Conservation (phyloP, 805 yeast species). For the Komagataella kurtzmanii region DNA sequence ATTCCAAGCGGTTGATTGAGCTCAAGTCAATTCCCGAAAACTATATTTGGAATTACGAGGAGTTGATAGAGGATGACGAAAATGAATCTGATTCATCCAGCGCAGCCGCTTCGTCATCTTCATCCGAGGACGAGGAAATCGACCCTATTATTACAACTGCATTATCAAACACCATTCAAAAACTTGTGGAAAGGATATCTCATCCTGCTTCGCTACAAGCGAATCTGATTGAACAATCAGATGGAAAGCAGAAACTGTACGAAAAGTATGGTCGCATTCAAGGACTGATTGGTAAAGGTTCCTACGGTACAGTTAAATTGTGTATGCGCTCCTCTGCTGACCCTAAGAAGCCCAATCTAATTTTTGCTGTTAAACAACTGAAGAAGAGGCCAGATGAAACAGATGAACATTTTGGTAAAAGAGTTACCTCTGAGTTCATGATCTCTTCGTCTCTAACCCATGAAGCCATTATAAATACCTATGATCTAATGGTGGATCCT, state of each 20-base stretch:
- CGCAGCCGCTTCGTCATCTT: background rate
- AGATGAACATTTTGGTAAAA: conserved; percentile 42
- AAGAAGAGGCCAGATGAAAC: conserved; percentile 47
- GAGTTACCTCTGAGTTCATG: conserved; percentile 85
- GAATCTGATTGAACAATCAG: conserved; percentile 10
- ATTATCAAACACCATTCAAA: conserved; percentile 33
- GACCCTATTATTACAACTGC: conserved; percentile 37
- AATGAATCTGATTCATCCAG: conserved; percentile 5
- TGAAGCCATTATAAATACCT: conserved; percentile 64
- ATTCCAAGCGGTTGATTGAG: conserved; percentile 18
- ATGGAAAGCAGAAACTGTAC: conserved; percentile 20
- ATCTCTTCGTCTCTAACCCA: conserved; percentile 67
- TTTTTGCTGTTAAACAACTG: conserved; percentile 71
- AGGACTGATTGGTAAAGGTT: conserved; percentile 34
- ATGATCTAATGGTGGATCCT: conserved; percentile 68
- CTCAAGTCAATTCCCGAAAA: conserved; percentile 22
- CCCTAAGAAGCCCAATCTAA: conserved; percentile 20
- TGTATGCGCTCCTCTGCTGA: conserved; percentile 9
- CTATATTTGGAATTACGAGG: conserved; percentile 24
- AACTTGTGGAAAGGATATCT: conserved; percentile 32
- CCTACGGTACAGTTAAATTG: conserved; percentile 33
- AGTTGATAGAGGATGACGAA: conserved; percentile 15
- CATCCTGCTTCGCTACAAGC: conserved; percentile 21
- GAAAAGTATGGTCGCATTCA: conserved; percentile 37
- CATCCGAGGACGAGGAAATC: conserved; percentile 17